phyloP scores from a whole-genome alignment of 2,329 filamentous ascomycete species.

The Capronia coronata region DNA sequence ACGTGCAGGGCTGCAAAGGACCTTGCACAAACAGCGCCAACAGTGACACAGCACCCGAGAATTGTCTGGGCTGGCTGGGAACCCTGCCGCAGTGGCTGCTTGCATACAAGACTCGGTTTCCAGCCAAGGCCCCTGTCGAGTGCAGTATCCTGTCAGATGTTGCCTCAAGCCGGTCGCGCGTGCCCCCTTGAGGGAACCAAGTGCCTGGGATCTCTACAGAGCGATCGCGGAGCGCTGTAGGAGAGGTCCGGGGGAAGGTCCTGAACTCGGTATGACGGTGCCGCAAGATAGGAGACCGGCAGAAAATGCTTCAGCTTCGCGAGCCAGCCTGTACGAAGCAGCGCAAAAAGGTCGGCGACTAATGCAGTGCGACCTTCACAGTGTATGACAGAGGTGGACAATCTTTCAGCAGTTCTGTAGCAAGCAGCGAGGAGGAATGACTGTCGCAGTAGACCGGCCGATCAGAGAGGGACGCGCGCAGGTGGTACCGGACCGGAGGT shows the following conservation, averaged over 20 bases:
- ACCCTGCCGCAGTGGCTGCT: conserved; percentile 4
- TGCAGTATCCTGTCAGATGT: conserved; percentile 8
- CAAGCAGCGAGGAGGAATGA: conserved; percentile 2
- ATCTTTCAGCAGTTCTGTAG: conserved; percentile 5
- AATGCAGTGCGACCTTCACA: conserved; percentile 15
- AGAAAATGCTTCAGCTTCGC: not conserved
- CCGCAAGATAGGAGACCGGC: conserved; percentile 10
- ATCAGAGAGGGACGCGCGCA: not conserved
- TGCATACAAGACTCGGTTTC: conserved; percentile 10
- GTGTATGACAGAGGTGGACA: conserved; percentile 19
- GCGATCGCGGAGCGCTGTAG: not conserved
- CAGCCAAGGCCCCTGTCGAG: conserved; percentile 4
- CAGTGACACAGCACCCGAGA: conserved; percentile 15
- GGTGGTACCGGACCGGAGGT: not conserved
- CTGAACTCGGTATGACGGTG: conserved; percentile 7
- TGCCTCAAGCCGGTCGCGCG: conserved; percentile 1
- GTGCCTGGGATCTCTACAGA: conserved; percentile 5
- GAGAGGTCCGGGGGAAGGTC: not conserved
- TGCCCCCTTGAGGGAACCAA: conserved; percentile 9
- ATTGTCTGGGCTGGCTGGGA: conserved; percentile 5
- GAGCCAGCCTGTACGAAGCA: conserved; percentile 2
- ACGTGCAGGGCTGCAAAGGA: conserved; percentile 15
- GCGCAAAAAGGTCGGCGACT: conserved; percentile 1
- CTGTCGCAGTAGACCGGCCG: not conserved
- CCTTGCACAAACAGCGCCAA: conserved; percentile 17